A percentile compares a stretch with the other conserved stretches of the same genome.
These are phyloP conservation scores for Colletotrichum eremochloae DNA, from an alignment of 2,329 filamentous ascomycete species.

Conservation along the genomic window DNA sequence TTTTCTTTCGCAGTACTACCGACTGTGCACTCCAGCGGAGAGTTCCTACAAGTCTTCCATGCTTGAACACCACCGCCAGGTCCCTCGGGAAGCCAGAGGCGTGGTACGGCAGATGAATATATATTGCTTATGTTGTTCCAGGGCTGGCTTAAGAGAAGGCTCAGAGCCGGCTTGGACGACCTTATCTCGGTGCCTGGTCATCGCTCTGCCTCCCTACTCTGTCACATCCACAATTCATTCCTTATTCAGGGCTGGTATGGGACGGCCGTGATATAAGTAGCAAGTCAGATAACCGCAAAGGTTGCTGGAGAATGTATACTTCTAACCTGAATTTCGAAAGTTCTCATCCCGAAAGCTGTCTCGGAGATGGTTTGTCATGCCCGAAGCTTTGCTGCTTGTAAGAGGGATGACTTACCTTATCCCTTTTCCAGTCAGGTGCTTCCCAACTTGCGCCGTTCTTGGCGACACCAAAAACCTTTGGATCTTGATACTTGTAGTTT, in stretches of 20 bases:
- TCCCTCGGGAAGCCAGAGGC: background rate
- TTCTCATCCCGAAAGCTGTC: background rate
- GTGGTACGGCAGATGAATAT: background rate
- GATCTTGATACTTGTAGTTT: no score
- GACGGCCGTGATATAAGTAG: background rate
- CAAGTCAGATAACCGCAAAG: background rate
- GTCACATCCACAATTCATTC: background rate
- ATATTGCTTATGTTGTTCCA: background rate
- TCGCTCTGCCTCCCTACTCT: background rate
- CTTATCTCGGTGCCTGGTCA: conserved; percentile 9
- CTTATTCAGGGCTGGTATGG: background rate
- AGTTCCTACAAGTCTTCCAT: conserved; percentile 1
- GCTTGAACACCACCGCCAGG: background rate
- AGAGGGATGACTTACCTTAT: background rate
- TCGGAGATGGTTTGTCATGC: background rate
- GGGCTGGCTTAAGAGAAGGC: background rate
- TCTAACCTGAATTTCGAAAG: background rate
- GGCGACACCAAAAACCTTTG: no score
- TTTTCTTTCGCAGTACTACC: no score
- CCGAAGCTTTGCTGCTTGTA: background rate
- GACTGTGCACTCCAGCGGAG: background rate
- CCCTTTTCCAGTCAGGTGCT: background rate
- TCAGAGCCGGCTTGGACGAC: background rate
- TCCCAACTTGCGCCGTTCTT: no score
- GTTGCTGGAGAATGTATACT: background rate